Conservation (phyloP, 2,329 filamentous ascomycete species). For the Allantophomopsis cytisporea region DNA sequence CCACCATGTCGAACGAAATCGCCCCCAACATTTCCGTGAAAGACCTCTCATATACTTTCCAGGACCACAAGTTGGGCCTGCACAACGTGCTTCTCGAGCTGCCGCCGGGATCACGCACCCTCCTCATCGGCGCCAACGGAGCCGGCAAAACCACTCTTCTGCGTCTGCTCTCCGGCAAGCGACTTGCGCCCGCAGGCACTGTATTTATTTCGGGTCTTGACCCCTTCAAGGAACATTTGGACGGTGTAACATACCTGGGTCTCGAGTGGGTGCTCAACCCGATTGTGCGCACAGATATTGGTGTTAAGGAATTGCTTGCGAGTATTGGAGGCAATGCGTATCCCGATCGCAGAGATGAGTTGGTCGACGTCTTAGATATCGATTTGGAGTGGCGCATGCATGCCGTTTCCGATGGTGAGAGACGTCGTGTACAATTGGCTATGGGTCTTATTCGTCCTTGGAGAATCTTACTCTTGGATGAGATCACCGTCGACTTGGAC, state of each 20-base stretch:
- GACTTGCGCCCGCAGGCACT: slow-evolving; percentile 64
- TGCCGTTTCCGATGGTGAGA: slow-evolving; percentile 84
- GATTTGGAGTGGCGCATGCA: slow-evolving; percentile 92
- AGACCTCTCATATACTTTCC: slow-evolving; percentile 78
- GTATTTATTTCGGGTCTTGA: slow-evolving; percentile 74
- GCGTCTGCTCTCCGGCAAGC: slow-evolving; percentile 82
- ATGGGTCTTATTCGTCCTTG: slow-evolving; percentile 92
- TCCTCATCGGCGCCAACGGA: slow-evolving; percentile 92
- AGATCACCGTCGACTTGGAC: slow-evolving; percentile 95
- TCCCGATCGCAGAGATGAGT: slow-evolving; percentile 69
- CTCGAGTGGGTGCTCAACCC: slow-evolving; percentile 97
- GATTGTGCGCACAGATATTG: slow-evolving; percentile 90
- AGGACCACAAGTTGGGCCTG: slow-evolving; percentile 71
- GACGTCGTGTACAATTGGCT: slow-evolving; percentile 81
- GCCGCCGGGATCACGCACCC: slow-evolving; percentile 71
- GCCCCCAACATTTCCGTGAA: slow-evolving; percentile 47
- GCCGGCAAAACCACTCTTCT: slow-evolving; percentile 96
- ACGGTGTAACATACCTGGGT: slow-evolving; percentile 93
- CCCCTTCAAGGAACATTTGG: slow-evolving; percentile 79
- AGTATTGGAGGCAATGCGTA: slow-evolving; percentile 81
- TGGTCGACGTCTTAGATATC: slow-evolving; percentile 80
- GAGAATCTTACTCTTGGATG: slow-evolving; percentile 81
- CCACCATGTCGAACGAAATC: neutral
- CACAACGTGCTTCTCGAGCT: slow-evolving; percentile 60
- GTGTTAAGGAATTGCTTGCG: slow-evolving; percentile 70